Base-by-base conservation (phyloP, 208 protist genomes). In the Leptomonas pyrrhocoris region DNA sequence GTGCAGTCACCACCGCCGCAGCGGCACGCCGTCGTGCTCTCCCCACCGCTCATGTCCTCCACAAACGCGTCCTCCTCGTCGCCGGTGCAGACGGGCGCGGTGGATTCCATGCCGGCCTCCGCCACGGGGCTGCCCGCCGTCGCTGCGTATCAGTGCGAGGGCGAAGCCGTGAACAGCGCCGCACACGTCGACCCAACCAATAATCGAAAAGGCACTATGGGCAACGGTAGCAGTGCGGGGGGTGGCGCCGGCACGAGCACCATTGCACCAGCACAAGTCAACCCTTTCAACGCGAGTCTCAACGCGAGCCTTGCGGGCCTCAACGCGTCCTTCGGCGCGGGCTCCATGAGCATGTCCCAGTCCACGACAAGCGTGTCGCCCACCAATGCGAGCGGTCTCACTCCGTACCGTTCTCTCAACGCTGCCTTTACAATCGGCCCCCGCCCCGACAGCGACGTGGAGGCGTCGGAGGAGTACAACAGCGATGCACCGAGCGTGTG, bases 371-470 rank as follows among this genome's bases (percentile, higher is more conserved):
- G 50, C 18, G 49, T 56, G 16, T 68, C 63, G 31, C 45, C 66
- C 56, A 58, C 50, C n/a, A 45, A 55, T 59, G 48, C 48, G 6
- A 57, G 60, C 46, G 58, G 55, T 16, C 36, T 46, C 30, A 87
- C 85, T 45, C 80, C 79, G 1, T 77, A 63, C 2, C 84, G 84
- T 28, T 84, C 80, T 18, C 48, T 84, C 46, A 93, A 93, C 61
- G 77, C 85, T 23, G 81, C 78, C 54, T 92, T 90, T 73, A 88
- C 82, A 13, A 75, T 89, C 38, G 84, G 80, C 49, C 83, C 82
- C n/a, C 72, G 86, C 48, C 76, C 72, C 21, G 71, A 84, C n/a
- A 86, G 82, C 34, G 74, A 87, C n/a, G 43, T 69, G 42, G 68
- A 70, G 36, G 64, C 45, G 1, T 72, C 64, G 16, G 60, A 66